A percentile compares a stretch with the other conserved stretches of the same genome.
phyloP scores from a whole-genome alignment of 228 moss, liverwort and hornwort genomes.

The Sphagnum fallax region DNA sequence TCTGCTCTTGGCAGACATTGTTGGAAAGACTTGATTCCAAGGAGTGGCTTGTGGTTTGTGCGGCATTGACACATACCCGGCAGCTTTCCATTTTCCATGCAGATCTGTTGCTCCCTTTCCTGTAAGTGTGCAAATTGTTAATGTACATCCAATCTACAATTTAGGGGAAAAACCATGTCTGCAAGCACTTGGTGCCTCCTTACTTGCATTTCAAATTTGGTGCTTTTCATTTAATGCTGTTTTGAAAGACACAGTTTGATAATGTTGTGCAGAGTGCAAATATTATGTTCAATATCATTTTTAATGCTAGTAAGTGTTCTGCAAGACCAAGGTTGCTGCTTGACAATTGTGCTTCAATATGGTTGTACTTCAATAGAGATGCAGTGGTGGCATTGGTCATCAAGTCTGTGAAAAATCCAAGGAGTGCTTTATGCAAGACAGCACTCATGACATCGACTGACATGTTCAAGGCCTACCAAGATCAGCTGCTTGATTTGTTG shows the following conservation, averaged over 20 bases:
- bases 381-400: conserved; percentile 72
- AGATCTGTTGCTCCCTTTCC: conserved; percentile 41
- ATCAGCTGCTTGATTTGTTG: conserved; percentile 63
- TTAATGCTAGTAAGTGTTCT: too few relatives aligned
- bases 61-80: conserved; percentile 83
- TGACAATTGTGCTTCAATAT: neutral
- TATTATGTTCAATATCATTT: neutral
- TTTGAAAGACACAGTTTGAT: too few relatives aligned
- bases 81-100: conserved; percentile 74
- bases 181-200: too few relatives aligned
- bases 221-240: too few relatives aligned
- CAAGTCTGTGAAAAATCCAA: conserved; percentile 91
- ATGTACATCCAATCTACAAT: too few relatives aligned
- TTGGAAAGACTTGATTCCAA: conserved; percentile 80
- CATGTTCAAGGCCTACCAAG: conserved; percentile 74
- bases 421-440: conserved; percentile 95
- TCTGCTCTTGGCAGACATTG: conserved; percentile 51
- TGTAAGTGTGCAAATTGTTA: conserved; percentile 28
- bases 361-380: conserved; percentile 25
- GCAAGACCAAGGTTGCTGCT: neutral
- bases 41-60: conserved; percentile 85
- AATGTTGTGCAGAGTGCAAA: too few relatives aligned
- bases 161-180: too few relatives aligned
- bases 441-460: conserved; percentile 91
- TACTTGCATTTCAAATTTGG: too few relatives aligned